Evolutionary conservation across 805 yeast species (phyloP).

Genomic region (Yarrowia yakushimensis): DNA sequence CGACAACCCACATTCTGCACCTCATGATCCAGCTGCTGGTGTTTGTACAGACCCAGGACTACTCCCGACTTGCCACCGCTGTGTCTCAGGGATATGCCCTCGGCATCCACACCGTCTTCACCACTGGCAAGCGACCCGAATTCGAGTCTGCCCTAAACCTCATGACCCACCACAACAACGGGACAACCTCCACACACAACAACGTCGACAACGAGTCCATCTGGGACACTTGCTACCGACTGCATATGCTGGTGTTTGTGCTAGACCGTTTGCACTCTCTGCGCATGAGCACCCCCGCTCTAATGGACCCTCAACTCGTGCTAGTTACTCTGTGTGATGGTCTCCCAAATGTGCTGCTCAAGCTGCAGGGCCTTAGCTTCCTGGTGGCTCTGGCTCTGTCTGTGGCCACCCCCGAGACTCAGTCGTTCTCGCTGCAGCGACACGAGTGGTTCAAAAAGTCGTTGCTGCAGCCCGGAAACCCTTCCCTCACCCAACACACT

Average conservation of each 20-base stretch:
- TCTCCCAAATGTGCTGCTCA: not conserved
- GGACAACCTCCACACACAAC: not conserved
- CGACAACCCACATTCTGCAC: slow-evolving; percentile 34
- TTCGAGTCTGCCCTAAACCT: slow-evolving; percentile 12
- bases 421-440: slow-evolving; percentile 11
- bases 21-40: slow-evolving; percentile 38
- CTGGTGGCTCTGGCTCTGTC: slow-evolving; percentile 12
- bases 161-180: slow-evolving; percentile 15
- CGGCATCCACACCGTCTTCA: not conserved
- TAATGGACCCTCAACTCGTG: slow-evolving; percentile 20
- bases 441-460: slow-evolving; percentile 18
- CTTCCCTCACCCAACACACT: slow-evolving; percentile 21
- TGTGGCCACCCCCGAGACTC: slow-evolving; percentile 22
- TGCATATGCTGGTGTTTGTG: slow-evolving; percentile 29
- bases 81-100: slow-evolving; percentile 34
- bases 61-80: slow-evolving; percentile 40
- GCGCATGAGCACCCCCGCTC: slow-evolving; percentile 23
- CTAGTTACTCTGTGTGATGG: slow-evolving; percentile 17
- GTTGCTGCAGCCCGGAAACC: slow-evolving; percentile 14
- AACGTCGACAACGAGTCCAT: slow-evolving; percentile 12
- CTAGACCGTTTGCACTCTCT: slow-evolving; percentile 28
- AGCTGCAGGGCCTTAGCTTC: slow-evolving; percentile 18
- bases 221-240: slow-evolving; percentile 30
- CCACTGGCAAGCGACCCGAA: slow-evolving; percentile 4
- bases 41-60: slow-evolving; percentile 36